Conservation (phyloP, 192 early-diverging fungal species). For the Powellomyces hirtus region DNA sequence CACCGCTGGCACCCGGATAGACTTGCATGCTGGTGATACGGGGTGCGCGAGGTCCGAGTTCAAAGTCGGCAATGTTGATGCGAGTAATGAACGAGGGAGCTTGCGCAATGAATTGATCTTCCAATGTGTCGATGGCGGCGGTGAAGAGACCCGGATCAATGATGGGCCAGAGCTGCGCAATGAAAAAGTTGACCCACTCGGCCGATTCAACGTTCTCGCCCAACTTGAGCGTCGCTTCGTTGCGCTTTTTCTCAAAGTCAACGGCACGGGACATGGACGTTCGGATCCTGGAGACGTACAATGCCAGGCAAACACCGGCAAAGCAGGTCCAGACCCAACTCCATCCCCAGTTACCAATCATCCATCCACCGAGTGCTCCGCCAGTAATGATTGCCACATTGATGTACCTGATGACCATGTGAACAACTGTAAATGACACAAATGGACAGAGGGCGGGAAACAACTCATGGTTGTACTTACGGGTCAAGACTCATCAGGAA, state of each 20-base stretch:
- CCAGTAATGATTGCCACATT: constrained; percentile 11
- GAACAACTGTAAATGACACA: not conserved
- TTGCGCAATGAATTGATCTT: constrained; percentile 28
- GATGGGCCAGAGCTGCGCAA: constrained; percentile 32
- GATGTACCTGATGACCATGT: not conserved
- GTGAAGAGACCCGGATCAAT: constrained; percentile 29
- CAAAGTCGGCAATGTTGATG: constrained; percentile 23
- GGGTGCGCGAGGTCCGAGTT: constrained; percentile 28
- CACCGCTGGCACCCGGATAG: constrained; percentile 19
- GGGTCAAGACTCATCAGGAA: constrained; percentile 28
- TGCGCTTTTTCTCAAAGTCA: constrained; percentile 17
- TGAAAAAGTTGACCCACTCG: constrained; percentile 38
- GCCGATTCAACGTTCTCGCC: constrained; percentile 25
- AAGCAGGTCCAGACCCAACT: constrained; percentile 20
- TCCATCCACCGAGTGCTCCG: constrained; percentile 10
- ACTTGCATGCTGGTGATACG: constrained; percentile 30
- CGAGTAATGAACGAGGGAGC: constrained; percentile 29
- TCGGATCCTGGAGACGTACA: constrained; percentile 15
- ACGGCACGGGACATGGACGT: constrained; percentile 12
- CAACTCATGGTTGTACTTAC: not conserved
- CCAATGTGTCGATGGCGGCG: constrained; percentile 24
- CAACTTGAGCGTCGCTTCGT: constrained; percentile 18
- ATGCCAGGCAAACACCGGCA: not conserved
- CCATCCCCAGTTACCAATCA: constrained; percentile 26
- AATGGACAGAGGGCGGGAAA: not conserved